phyloP scores from a whole-genome alignment of 495 filamentous ascomycete genomes.

The Viridothelium virens region DNA sequence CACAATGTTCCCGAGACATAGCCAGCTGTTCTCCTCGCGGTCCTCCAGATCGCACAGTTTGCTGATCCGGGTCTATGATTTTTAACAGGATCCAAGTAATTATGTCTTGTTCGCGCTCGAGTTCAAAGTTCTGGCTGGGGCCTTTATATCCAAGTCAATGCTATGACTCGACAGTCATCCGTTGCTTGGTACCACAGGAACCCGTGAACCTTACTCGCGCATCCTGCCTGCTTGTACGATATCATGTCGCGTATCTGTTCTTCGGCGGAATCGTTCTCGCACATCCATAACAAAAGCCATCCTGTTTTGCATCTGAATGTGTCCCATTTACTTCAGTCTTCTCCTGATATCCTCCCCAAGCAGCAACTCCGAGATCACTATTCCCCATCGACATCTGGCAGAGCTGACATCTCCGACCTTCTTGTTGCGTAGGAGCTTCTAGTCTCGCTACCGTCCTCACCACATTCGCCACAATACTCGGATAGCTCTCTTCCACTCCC shows the following conservation, averaged over 20 bases:
- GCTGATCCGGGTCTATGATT: no score
- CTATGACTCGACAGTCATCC: no score
- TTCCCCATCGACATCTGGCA: conserved; percentile 28
- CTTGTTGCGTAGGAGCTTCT: neutral
- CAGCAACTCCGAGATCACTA: conserved; percentile 25
- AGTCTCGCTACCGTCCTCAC: conserved; percentile 80
- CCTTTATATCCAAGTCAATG: no score
- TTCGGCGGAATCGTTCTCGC: conserved; percentile 38
- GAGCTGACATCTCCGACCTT: conserved; percentile 21
- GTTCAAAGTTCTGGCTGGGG: no score
- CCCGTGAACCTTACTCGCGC: neutral
- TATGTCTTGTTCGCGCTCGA: no score
- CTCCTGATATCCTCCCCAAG: conserved; percentile 31
- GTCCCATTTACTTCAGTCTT: no score
- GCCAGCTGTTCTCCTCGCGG: no score
- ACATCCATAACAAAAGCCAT: conserved; percentile 51
- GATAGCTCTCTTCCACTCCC: conserved; percentile 79
- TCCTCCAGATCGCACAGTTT: no score
- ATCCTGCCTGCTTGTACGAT: neutral
- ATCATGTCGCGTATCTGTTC: neutral
- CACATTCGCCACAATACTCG: conserved; percentile 88
- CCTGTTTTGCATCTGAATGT: neutral
- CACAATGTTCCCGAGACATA: no score
- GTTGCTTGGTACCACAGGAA: no score
- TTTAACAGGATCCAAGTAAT: no score